Evolutionary conservation across 2,329 filamentous ascomycete genomes (phyloP).

Genomic region (Penicillium sp.): DNA sequence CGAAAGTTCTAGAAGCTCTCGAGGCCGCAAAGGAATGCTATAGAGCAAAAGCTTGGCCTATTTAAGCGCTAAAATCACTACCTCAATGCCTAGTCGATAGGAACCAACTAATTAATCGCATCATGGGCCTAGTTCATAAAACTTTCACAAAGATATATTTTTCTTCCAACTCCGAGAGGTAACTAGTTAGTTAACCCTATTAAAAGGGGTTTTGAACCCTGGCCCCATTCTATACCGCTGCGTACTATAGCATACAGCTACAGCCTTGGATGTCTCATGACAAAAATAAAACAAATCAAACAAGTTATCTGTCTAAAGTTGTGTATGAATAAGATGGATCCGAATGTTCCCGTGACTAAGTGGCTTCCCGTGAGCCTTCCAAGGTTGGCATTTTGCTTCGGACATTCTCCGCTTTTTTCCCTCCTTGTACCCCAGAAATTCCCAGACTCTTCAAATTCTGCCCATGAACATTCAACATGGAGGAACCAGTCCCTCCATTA

Average conservation of each 20-base stretch:
- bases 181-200: no score
- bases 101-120: no score
- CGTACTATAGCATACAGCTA: neutral
- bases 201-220: no score
- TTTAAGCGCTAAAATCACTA: no score
- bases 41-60: no score
- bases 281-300: neutral
- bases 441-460: neutral
- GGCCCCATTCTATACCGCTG: no score
- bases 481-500: constrained; percentile 11
- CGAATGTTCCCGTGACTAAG: constrained; percentile 8
- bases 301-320: neutral
- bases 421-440: constrained; percentile 9
- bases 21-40: no score
- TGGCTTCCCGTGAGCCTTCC: neutral
- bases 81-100: no score
- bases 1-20: no score
- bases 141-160: no score
- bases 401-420: constrained; percentile 3
- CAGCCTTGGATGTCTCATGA: neutral
- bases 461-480: constrained; percentile 6
- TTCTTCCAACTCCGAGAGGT: no score
- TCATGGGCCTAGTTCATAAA: no score
- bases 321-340: neutral
- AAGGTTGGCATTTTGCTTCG: neutral